Conservation (phyloP, 1,139 yeast genomes). For the Geotrichum cucujoidarum region DNA sequence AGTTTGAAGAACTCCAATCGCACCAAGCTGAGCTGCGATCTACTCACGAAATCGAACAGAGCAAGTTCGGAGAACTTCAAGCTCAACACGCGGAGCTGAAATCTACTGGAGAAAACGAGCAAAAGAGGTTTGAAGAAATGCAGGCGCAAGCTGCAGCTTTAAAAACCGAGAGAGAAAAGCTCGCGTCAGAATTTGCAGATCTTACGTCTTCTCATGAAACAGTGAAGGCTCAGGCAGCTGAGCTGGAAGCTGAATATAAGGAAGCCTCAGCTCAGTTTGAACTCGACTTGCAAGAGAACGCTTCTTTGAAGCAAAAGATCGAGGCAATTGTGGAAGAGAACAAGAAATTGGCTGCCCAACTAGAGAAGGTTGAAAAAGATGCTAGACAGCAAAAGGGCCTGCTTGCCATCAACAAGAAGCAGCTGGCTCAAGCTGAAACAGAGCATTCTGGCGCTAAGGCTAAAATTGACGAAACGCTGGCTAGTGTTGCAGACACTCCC, state of each 20-base stretch:
- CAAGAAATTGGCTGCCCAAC: conserved; percentile 51
- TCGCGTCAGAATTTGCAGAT: conserved; percentile 52
- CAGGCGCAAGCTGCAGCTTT: conserved; percentile 51
- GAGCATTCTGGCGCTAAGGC: conserved; percentile 48
- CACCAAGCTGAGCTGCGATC: no score
- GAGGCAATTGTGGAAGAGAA: conserved; percentile 64
- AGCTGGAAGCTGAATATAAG: conserved; percentile 42
- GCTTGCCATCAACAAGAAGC: conserved; percentile 62
- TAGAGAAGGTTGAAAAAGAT: conserved; percentile 49
- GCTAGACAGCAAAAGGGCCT: conserved; percentile 58
- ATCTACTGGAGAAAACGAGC: conserved; percentile 49
- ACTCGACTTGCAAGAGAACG: conserved; percentile 61
- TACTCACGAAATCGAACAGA: no score
- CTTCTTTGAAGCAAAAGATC: conserved; percentile 60
- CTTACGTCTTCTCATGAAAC: conserved; percentile 79
- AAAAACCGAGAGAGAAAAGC: conserved; percentile 45
- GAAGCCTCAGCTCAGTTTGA: conserved; percentile 57
- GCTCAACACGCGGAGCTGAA: conserved; percentile 32
- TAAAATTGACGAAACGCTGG: conserved; percentile 38
- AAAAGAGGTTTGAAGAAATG: conserved; percentile 68
- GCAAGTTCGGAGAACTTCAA: conserved; percentile 61
- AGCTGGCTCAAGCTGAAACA: conserved; percentile 51
- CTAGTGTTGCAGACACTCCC: conserved; percentile 29
- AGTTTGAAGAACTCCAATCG: no score
- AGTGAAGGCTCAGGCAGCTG: conserved; percentile 45